These are phyloP conservation scores for Fusarium marasasianum DNA, from an alignment of 2,329 filamentous ascomycete genomes.

Conservation along the genomic window DNA sequence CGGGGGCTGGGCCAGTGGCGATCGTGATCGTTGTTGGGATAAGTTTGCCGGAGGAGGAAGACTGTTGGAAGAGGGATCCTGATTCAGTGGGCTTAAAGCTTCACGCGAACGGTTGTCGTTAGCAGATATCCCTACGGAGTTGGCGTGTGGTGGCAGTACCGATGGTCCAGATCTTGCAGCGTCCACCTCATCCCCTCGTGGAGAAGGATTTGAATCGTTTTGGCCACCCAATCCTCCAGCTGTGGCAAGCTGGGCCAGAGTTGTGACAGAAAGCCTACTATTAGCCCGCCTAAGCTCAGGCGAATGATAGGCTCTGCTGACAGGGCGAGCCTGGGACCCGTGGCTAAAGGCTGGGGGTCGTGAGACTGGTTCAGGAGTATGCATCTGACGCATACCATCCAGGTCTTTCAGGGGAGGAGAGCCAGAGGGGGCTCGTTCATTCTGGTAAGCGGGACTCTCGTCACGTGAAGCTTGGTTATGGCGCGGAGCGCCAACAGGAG, in stretches of 20 bases:
- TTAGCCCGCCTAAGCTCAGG: constrained; percentile 83
- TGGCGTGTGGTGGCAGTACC: constrained; percentile 62
- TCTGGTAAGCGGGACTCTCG: constrained; percentile 66
- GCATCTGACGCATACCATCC: constrained; percentile 63
- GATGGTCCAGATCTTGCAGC: constrained; percentile 53
- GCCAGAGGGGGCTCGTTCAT: constrained; percentile 54
- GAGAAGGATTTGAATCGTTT: constrained; percentile 44
- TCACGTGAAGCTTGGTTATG: constrained; percentile 58
- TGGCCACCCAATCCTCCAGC: constrained; percentile 66
- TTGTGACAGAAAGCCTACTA: constrained; percentile 83
- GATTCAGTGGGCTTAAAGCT: constrained; percentile 56
- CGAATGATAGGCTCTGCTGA: constrained; percentile 74
- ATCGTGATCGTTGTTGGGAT: constrained; percentile 55
- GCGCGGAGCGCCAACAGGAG: constrained; percentile 51
- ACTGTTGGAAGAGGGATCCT: constrained; percentile 49
- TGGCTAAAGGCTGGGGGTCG: constrained; percentile 84
- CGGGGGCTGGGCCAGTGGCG: constrained; percentile 54
- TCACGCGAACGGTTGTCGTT: constrained; percentile 64
- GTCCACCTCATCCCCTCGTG: constrained; percentile 48
- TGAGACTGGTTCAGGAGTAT: constrained; percentile 79
- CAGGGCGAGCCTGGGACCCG: constrained; percentile 74
- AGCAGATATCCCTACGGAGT: constrained; percentile 62
- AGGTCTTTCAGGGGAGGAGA: constrained; percentile 60
- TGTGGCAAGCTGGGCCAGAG: constrained; percentile 80
- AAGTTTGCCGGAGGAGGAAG: constrained; percentile 54